phyloP scores from a whole-genome alignment of 108 stramenopile genomes.

The Licmophora abbreviata region DNA sequence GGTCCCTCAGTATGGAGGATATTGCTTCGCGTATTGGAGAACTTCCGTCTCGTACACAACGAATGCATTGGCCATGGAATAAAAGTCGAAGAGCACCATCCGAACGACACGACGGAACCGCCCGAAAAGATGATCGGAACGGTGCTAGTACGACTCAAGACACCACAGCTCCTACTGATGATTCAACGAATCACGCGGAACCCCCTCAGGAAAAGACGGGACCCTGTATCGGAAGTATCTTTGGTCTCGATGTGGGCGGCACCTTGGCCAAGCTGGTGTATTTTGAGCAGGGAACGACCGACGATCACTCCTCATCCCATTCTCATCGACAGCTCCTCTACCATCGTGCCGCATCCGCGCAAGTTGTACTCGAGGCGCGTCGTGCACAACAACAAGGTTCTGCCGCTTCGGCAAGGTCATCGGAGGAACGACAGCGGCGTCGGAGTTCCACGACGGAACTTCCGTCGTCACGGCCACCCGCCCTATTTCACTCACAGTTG shows the following conservation, averaged over 20 bases:
- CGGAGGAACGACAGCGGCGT: constrained; percentile 2
- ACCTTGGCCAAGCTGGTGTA: constrained; percentile 95
- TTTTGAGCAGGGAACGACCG: constrained; percentile 61
- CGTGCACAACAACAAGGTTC: constrained; percentile 3
- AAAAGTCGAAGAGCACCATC: constrained; percentile 17
- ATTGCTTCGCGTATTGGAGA: constrained; percentile 34
- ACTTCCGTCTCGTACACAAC: constrained; percentile 10
- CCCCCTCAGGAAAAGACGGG: constrained; percentile 15
- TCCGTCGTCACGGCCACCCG: too few species aligned
- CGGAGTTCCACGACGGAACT: constrained; percentile 2
- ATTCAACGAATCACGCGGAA: background rate
- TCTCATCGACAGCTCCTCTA: constrained; percentile 49
- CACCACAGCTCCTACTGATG: background rate
- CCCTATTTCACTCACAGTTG: constrained; percentile 5
- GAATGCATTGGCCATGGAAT: constrained; percentile 34
- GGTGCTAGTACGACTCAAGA: background rate
- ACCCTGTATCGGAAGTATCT: constrained; percentile 52
- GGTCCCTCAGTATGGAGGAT: constrained; percentile 3
- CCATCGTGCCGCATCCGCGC: constrained; percentile 46
- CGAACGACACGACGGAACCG: background rate
- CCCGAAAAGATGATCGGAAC: constrained; percentile 3
- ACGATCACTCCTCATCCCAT: background rate
- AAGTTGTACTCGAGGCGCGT: constrained; percentile 49
- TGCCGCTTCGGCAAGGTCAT: background rate
- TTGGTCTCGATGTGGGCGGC: constrained; percentile 81